A percentile compares a stretch with the other conserved stretches of the same genome.
Conservation (phyloP, 2,329 filamentous ascomycete species). For the Curvularia spicifera region DNA sequence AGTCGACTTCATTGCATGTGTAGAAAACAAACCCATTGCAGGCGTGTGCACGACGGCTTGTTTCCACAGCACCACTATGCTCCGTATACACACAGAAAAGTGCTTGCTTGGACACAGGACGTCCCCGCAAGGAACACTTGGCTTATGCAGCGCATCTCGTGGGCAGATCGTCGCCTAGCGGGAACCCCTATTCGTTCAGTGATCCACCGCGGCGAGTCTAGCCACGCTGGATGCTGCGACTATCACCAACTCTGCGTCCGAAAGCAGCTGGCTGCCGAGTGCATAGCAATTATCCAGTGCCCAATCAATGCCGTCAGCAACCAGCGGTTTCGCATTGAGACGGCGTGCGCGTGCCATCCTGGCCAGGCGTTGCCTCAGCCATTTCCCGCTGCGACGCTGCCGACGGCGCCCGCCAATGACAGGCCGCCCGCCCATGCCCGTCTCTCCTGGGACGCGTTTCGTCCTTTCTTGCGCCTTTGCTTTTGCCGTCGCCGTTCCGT, state of each 20-base stretch:
- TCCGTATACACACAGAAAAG: neutral
- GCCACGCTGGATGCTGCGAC: neutral
- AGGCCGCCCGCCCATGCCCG: neutral
- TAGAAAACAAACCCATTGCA: neutral
- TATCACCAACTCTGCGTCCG: neutral
- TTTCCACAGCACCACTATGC: no score
- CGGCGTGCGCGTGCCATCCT: conserved; percentile 9
- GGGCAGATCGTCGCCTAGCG: conserved; percentile 22
- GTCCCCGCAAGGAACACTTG: conserved; percentile 4
- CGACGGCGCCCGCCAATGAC: conserved; percentile 10
- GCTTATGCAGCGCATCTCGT: conserved; percentile 15
- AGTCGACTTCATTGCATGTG: no score
- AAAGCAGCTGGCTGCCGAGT: neutral
- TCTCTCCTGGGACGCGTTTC: conserved; percentile 5
- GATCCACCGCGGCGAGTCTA: neutral
- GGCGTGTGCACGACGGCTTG: no score
- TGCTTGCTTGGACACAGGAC: neutral
- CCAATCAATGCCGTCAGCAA: conserved; percentile 7
- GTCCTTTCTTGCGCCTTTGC: neutral
- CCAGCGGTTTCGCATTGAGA: conserved; percentile 15
- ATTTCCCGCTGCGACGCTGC: conserved; percentile 6
- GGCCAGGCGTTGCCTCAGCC: neutral
- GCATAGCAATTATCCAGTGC: conserved; percentile 8
- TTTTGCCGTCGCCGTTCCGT: neutral
- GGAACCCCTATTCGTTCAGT: conserved; percentile 12